Evolutionary conservation across 2,329 filamentous ascomycete genomes (phyloP).

Genomic region (Septoria petroselini): DNA sequence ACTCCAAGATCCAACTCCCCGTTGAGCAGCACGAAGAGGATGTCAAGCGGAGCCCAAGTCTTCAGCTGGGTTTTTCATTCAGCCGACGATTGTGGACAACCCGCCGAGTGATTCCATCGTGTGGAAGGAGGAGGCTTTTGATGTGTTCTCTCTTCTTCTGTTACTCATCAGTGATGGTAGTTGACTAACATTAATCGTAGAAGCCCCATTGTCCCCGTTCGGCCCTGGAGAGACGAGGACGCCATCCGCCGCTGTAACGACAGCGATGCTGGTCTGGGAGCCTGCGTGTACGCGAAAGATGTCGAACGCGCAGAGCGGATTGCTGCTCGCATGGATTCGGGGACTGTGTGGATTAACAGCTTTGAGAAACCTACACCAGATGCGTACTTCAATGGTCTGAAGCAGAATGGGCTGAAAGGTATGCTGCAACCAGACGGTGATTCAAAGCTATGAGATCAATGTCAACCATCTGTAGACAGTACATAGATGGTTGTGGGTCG

Average conservation of each 20-base stretch:
- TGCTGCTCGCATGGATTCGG: conserved; percentile 76
- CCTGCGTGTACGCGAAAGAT: conserved; percentile 92
- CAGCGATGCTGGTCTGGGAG: conserved; percentile 85
- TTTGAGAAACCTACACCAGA: conserved; percentile 25
- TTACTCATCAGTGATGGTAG: too few relatives aligned
- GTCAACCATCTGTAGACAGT: conserved; percentile 3
- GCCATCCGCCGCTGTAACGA: conserved; percentile 85
- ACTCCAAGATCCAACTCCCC: conserved; percentile 17
- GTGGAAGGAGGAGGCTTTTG: conserved; percentile 92
- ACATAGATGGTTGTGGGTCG: too few relatives aligned
- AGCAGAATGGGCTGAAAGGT: conserved; percentile 53
- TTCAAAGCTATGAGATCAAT: conserved; percentile 5
- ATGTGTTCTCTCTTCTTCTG: conserved; percentile 38
- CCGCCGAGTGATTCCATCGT: conserved; percentile 78
- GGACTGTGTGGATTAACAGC: conserved; percentile 63
- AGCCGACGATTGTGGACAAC: conserved; percentile 73
- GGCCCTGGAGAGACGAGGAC: conserved; percentile 80
- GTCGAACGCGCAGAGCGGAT: conserved; percentile 69
- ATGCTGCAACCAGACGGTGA: conserved; percentile 37
- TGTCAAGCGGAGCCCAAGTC: conserved; percentile 38
- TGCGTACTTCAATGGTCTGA: conserved; percentile 66
- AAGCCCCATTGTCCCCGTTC: conserved; percentile 75
- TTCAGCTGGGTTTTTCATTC: conserved; percentile 39
- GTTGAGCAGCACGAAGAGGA: conserved; percentile 16
- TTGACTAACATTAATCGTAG: not conserved